A percentile compares a stretch with the other conserved stretches of the same genome.
Evolutionary conservation across 768 basidiomycete genomes (phyloP).

Genomic region (Lentinula sp.): DNA sequence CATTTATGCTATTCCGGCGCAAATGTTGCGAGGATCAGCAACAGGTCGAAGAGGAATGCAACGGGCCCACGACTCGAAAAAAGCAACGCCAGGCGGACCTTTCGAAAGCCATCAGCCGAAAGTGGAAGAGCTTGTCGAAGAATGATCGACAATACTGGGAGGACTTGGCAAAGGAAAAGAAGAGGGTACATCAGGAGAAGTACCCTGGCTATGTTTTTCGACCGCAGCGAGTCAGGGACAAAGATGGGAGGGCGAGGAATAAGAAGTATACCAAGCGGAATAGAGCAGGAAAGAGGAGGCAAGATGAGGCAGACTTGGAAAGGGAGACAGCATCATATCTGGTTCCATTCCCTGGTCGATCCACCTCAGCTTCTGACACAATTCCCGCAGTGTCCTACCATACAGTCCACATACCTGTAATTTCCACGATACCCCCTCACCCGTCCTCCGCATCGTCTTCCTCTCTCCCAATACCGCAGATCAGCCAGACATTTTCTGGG

Average conservation of each 20-base stretch:
- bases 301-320: slow-evolving; percentile 14
- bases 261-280: slow-evolving; percentile 30
- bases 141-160: slow-evolving; percentile 74
- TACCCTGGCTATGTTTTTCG: slow-evolving; percentile 78
- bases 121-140: slow-evolving; percentile 63
- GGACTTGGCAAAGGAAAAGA: slow-evolving; percentile 69
- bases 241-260: slow-evolving; percentile 39
- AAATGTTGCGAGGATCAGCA: slow-evolving; percentile 72
- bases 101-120: slow-evolving; percentile 74
- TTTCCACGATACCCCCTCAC: slow-evolving; percentile 52
- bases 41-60: slow-evolving; percentile 17
- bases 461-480: slow-evolving; percentile 52
- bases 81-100: slow-evolving; percentile 76
- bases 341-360: slow-evolving; percentile 31
- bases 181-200: slow-evolving; percentile 69
- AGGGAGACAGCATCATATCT: slow-evolving; percentile 24
- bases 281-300: slow-evolving; percentile 19
- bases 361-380: slow-evolving; percentile 51
- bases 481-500: slow-evolving; percentile 48
- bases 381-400: slow-evolving; percentile 59
- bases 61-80: slow-evolving; percentile 61
- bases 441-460: slow-evolving; percentile 60
- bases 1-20: slow-evolving; percentile 79
- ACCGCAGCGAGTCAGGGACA: slow-evolving; percentile 58
- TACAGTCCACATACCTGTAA: slow-evolving; percentile 61